Evolutionary conservation across 2,329 filamentous ascomycete genomes (phyloP).

Genomic region (Nigrospora oryzae): DNA sequence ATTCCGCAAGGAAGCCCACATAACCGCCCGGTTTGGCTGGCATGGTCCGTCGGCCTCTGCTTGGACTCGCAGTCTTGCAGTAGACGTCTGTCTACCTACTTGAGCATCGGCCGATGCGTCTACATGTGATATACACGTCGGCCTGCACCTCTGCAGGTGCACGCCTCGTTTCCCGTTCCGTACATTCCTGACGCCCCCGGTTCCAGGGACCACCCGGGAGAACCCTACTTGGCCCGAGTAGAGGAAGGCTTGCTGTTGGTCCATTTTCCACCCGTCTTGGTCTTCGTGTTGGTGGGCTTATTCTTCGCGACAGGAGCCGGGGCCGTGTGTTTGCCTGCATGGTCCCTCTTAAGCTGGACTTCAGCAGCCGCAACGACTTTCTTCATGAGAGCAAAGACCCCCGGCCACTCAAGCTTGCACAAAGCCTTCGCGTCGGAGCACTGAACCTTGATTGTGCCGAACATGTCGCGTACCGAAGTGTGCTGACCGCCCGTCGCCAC

Average conservation of each 20-base stretch:
- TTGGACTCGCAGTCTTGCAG: no score
- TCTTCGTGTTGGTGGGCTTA: background rate
- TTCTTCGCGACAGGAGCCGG: background rate
- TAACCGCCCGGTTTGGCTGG: no score
- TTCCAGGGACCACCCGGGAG: background rate
- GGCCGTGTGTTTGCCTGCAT: background rate
- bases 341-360: background rate
- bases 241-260: background rate
- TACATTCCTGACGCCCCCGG: no score
- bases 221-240: background rate
- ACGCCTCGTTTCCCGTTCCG: no score
- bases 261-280: background rate
- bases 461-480: background rate
- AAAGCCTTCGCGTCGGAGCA: background rate
- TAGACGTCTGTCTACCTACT: no score
- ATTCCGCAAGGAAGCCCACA: no score
- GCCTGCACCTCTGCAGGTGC: no score
- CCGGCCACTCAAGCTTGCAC: background rate
- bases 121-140: no score
- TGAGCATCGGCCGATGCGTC: no score
- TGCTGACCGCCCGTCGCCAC: background rate
- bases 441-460: background rate
- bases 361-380: background rate
- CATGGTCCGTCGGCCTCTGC: no score
- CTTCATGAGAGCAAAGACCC: background rate